Evolutionary conservation across 176 grass and related monocot species (phyloP), one percentile per base, ranked within the genome.

Genomic region (Secale cereale): DNA sequence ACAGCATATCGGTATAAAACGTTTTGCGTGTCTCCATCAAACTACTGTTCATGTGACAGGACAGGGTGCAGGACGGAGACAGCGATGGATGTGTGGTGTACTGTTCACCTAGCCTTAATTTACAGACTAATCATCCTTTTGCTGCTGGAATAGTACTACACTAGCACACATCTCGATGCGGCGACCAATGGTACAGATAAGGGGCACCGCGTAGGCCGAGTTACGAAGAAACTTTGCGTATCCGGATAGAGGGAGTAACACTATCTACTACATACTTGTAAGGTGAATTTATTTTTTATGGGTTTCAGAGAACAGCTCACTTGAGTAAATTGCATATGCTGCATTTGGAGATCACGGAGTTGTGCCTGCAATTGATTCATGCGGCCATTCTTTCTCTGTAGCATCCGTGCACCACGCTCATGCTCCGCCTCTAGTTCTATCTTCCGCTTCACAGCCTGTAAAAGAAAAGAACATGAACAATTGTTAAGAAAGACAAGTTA

Each of bases 371-470:
- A 90, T 60, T 85, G 83, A 70, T 78, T 92, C 81, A 90, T 40
- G 35, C 86, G 91, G 10, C 50, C 33, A 39, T 76, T 84, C 91
- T 93, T 85, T 80, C 83, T 92, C 31, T 90, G 65, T 29, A 90
- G 65, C 62, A 87, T 46, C 56, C 76, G 88, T 37, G 13, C 59
- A 83, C 88, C 91, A 62, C 91, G 91, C 59, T 74, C 82, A 85
- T 88, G 74, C 81, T 92, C 95, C 80, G 78, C 86, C 76, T 95
- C 81, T 57, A 95, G 64, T 72, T 98, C 91, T 66, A 95, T 84
- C 91, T 72, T 85, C 68, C 78, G 83, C 90, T 90, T 91, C 79
- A 69, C 76, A 83, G 87, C 95, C 95, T 98, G 74, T 13, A 86
- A 78, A 82, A 2, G 67, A 76, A 70, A 81, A n/a, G 12, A 45